A percentile compares a stretch with the other conserved stretches of the same genome.
Evolutionary conservation across 2,329 filamentous ascomycete genomes (phyloP).

Genomic region (Coleophoma crateriformis): DNA sequence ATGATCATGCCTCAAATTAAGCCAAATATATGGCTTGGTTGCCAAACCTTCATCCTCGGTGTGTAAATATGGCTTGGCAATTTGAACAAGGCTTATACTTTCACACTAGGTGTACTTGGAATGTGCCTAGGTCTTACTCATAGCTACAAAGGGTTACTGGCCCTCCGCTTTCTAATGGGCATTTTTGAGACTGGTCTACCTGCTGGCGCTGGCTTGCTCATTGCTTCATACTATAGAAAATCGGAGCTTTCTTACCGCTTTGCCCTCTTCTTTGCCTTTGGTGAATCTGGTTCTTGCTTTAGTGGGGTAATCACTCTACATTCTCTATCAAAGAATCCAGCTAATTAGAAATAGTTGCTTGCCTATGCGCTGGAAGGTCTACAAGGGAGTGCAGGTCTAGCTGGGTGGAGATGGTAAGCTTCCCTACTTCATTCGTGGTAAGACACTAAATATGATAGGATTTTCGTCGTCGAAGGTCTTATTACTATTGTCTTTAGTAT

Average conservation of each 20-base stretch:
- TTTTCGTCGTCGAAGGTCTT: slow-evolving; percentile 7
- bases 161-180: slow-evolving; percentile 27
- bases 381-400: slow-evolving; percentile 31
- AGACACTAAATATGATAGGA: background rate
- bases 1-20: slow-evolving; percentile 31
- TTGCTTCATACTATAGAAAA: slow-evolving; percentile 19
- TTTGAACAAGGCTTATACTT: no score
- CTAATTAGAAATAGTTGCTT: slow-evolving; percentile 19
- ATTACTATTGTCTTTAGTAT: slow-evolving; percentile 5
- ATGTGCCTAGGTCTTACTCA: slow-evolving; percentile 35
- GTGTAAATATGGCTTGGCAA: slow-evolving; percentile 1
- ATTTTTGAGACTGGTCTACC: slow-evolving; percentile 17
- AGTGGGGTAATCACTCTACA: slow-evolving; percentile 8
- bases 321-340: background rate
- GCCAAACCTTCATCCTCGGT: slow-evolving; percentile 36
- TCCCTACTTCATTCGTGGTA: background rate
- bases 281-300: slow-evolving; percentile 31
- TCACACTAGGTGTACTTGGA: slow-evolving; percentile 30
- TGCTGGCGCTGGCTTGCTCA: slow-evolving; percentile 13
- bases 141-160: slow-evolving; percentile 24
- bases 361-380: slow-evolving; percentile 34
- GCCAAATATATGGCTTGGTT: slow-evolving; percentile 32
- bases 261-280: slow-evolving; percentile 30
- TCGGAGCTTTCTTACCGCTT: slow-evolving; percentile 24
- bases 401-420: slow-evolving; percentile 40